Evolutionary conservation across 225 moss, liverwort and hornwort genomes (phyloP), one percentile per base, ranked within the genome.

Genomic region (Physcomitrellopsis africana): DNA sequence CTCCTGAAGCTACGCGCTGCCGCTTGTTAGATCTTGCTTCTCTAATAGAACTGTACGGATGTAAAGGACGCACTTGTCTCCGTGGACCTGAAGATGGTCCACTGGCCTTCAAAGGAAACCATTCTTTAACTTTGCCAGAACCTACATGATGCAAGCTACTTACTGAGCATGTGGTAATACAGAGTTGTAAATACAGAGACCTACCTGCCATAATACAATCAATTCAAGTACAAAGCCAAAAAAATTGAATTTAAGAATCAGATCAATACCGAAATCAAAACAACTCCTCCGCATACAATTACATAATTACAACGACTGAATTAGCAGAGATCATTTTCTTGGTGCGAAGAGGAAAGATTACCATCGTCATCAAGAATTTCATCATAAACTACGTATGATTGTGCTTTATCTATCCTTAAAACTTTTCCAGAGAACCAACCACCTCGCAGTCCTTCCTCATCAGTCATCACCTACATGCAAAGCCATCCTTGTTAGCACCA

Each of bases 31-130:
- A 86, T 17, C 86, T 87, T 73, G 82, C 84, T 43, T 82, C 86
- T 66, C 59, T 78, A 8, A 82, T 69, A 55, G 80, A 67, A 73
- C 72, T 80, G 32, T 82, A 85, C 9, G 88, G 81, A 69, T 86
- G 88, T n/a, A 89, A 76, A 37, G 89, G 72, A 22, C 94, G 82
- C 24, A 92, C 87, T 72, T 86, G 85, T 44, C 89, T 90, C 54
- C 82, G 83, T 43, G 82, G 72, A n/a, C 69, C 78, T 42, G 70
- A 65, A 14, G 14, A 51, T 9, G 70, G 57, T 27, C 81, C 86
- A 67, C 67, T 67, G 27, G 80, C 82, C 56, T 89, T 83, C 26
- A 89, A 59, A 17, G 90, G 90, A 71, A 92, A 83, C 94, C 90
- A 92, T 67, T 94, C 94, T 72, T 89, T 78, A 29, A 86, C 60